Evolutionary conservation across 345 rosid genomes (phyloP).

Genomic region (Eutrema japonicum): DNA sequence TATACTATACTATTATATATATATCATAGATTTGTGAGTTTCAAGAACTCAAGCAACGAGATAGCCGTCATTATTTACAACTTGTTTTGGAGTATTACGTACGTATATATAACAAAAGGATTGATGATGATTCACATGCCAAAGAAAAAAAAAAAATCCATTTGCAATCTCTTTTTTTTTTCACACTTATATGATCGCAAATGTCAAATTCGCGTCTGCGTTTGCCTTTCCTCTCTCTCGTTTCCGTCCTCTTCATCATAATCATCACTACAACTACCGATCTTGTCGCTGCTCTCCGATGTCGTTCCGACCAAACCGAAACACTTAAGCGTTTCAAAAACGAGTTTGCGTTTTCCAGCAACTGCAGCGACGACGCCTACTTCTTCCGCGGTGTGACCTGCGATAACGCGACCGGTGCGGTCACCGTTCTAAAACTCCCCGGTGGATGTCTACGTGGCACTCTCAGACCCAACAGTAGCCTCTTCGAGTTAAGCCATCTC

Average conservation of each 20-base stretch:
- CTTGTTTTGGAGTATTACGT: neutral
- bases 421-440: constrained; percentile 11
- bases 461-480: constrained; percentile 34
- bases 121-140: constrained; percentile 11
- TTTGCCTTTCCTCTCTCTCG: constrained; percentile 13
- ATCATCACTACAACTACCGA: constrained; percentile 1
- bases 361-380: constrained; percentile 20
- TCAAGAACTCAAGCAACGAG: neutral
- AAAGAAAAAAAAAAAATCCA: neutral
- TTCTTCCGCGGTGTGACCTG: constrained; percentile 29
- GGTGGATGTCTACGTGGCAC: constrained; percentile 31
- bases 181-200: neutral
- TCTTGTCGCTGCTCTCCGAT: constrained; percentile 21
- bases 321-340: constrained; percentile 25
- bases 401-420: constrained; percentile 36
- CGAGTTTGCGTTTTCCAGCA: constrained; percentile 33
- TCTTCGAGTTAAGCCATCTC: constrained; percentile 28
- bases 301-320: constrained; percentile 39
- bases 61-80: neutral
- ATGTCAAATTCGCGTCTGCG: constrained; percentile 24
- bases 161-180: neutral
- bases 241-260: neutral
- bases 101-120: neutral
- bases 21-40: constrained; percentile 3
- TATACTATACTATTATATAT: neutral